phyloP scores from a whole-genome alignment of 106 monocot genomes.

The Acanthochlamys bracteata region DNA sequence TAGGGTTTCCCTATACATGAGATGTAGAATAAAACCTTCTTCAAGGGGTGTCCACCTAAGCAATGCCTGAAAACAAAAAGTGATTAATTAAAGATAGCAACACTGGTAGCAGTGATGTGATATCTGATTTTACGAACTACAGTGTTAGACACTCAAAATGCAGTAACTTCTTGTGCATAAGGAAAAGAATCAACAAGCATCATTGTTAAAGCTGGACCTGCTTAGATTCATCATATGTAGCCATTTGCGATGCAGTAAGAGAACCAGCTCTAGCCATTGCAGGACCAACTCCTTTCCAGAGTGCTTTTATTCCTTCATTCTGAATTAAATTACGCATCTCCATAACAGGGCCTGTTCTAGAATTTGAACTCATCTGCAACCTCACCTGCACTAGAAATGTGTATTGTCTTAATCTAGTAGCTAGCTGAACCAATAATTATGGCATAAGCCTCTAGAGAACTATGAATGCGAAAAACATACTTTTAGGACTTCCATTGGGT shows the following conservation, averaged over 20 bases:
- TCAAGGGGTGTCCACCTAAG: slow-evolving; percentile 64
- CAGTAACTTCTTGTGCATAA: too few species aligned
- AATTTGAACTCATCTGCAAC: slow-evolving; percentile 64
- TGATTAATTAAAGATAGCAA: neutral
- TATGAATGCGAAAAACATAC: too few species aligned
- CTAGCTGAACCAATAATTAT: too few species aligned
- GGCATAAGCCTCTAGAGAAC: too few species aligned
- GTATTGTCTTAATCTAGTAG: neutral
- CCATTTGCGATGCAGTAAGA: slow-evolving; percentile 86
- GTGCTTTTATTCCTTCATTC: slow-evolving; percentile 57
- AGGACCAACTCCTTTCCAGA: slow-evolving; percentile 97
- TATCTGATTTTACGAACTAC: too few species aligned
- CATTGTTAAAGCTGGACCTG: slow-evolving; percentile 38
- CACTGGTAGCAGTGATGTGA: neutral
- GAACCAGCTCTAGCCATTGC: slow-evolving; percentile 84
- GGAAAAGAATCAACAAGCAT: slow-evolving; percentile 1
- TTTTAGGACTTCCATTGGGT: slow-evolving; percentile 87
- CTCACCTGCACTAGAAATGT: slow-evolving; percentile 49
- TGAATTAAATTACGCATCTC: slow-evolving; percentile 44
- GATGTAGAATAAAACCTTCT: slow-evolving; percentile 91
- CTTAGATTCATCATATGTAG: slow-evolving; percentile 94
- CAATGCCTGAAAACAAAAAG: slow-evolving; percentile 41
- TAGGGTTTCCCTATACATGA: slow-evolving; percentile 58
- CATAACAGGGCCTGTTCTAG: slow-evolving; percentile 31
- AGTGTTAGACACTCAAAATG: too few species aligned